Conservation (phyloP, 257 asterid species). For the Euphrasia confusa region DNA sequence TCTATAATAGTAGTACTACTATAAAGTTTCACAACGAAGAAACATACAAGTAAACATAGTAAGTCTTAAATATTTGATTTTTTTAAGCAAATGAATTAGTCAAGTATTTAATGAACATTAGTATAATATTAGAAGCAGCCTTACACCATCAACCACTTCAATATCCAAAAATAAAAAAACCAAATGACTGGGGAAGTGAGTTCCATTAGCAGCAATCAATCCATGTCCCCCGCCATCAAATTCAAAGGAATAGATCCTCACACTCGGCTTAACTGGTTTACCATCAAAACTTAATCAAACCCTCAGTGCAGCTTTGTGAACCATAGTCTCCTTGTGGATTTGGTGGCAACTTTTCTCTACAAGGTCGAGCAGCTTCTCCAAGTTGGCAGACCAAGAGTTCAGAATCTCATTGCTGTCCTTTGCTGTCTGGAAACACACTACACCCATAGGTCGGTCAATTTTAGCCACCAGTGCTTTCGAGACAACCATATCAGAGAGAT, state of each 20-base stretch:
- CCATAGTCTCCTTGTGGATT: constrained; percentile 96
- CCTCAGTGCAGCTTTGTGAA: constrained; percentile 77
- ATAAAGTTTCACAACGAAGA: not conserved
- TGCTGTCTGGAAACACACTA: constrained; percentile 68
- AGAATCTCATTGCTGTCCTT: constrained; percentile 88
- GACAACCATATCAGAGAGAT: constrained; percentile 95
- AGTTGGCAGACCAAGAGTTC: constrained; percentile 78
- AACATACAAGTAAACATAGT: constrained; percentile 16
- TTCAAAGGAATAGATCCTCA: not conserved
- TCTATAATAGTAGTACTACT: too few species aligned
- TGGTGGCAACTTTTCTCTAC: constrained; percentile 99
- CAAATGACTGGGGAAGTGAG: not conserved
- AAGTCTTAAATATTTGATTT: constrained; percentile 6
- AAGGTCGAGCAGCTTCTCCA: constrained; percentile 98
- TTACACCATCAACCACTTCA: not conserved
- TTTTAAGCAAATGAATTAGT: constrained; percentile 17
- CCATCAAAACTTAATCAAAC: constrained; percentile 31
- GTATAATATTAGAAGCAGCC: constrained; percentile 1
- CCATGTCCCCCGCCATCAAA: not conserved
- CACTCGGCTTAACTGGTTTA: not conserved
- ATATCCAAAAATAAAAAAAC: not conserved
- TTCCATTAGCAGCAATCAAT: not conserved
- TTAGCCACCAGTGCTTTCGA: constrained; percentile 81
- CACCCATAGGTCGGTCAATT: constrained; percentile 85
- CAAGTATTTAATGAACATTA: not conserved